Base-by-base conservation (phyloP, 1,139 yeast species). In the Yamadazyma triangularis region DNA sequence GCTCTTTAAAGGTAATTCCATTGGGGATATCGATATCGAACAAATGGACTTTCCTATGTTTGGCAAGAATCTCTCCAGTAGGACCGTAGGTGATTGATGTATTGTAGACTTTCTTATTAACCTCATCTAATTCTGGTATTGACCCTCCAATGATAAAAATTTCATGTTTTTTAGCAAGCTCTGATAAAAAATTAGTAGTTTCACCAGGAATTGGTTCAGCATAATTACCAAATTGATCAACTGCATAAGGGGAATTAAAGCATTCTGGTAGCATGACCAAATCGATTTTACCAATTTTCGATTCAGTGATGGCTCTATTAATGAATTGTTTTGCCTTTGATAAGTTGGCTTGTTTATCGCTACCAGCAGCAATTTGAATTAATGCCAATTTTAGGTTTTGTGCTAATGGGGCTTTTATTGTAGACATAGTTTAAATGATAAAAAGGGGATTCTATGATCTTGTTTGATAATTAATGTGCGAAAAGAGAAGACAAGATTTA, bases 191-290 rank as follows among this genome's bases (percentile, higher is more conserved):
- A 29, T 55, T 41, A 20, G 86, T 72, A 28, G 94, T 77, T 48
- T 80, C 79, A 6, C 93, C 93, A 2, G 58, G 52, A 26, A 79
- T 74, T 8, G 48, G 42, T 53, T 89, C 97, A 8, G 95, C 88
- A 52, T 89, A 89, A 40, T 84, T 77, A 16, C 83, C 76, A 58
- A 91, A 91, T 38, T 91, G 83, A 36, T 77, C 77, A 18, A 87
- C 95, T 0, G 95, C 81, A 51, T 91, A 91, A 4, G 97, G 97
- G 1, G 96, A 84, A 56, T 89, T 89, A 73, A 89, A 91, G 60
- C 96, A 89, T 60, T 91, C 97, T 4, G 93, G 93, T 29, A 83
- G 62, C 53, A 83, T 80, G n/a, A 83, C 72, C 36, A 79, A 58
- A 42, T 81, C 83, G 12, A 80, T 41, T 28, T 50, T 52, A 2